phyloP scores from a whole-genome alignment of 805 yeast species.

The Candida xyloterini region DNA sequence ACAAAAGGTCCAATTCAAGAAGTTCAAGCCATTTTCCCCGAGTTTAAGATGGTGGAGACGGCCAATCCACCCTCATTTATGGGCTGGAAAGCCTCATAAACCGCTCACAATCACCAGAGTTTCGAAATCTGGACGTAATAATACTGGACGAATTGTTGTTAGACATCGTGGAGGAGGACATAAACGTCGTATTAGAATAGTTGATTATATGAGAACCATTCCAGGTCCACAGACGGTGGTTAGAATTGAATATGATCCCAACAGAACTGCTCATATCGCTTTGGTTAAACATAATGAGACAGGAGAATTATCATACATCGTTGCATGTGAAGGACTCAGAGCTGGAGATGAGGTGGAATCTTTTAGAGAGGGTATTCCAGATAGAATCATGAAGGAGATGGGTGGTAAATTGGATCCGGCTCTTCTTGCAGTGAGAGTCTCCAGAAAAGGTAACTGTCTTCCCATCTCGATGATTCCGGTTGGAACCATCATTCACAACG shows the following conservation, averaged over 20 bases:
- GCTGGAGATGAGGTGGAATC: slow-evolving; percentile 90
- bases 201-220: slow-evolving; percentile 68
- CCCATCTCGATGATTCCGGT: slow-evolving; percentile 93
- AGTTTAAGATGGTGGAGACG: slow-evolving; percentile 85
- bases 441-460: slow-evolving; percentile 91
- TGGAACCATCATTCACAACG: slow-evolving; percentile 84
- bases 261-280: slow-evolving; percentile 91
- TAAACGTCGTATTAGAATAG: slow-evolving; percentile 77
- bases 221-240: slow-evolving; percentile 76
- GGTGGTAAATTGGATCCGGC: slow-evolving; percentile 93
- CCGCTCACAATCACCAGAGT: slow-evolving; percentile 71
- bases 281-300: slow-evolving; percentile 63
- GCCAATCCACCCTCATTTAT: slow-evolving; percentile 83
- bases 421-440: slow-evolving; percentile 76
- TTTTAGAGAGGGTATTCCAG: slow-evolving; percentile 84
- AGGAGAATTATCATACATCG: slow-evolving; percentile 67
- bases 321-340: slow-evolving; percentile 90
- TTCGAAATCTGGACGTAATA: slow-evolving; percentile 83
- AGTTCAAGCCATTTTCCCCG: slow-evolving; percentile 78
- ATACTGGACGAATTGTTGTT: slow-evolving; percentile 82
- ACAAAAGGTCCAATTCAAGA: slow-evolving; percentile 68
- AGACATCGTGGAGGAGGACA: slow-evolving; percentile 98
- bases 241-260: slow-evolving; percentile 94
- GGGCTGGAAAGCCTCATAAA: slow-evolving; percentile 78
- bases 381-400: slow-evolving; percentile 72